Evolutionary conservation across 768 basidiomycete genomes (phyloP), one percentile per base, ranked within the genome.

Genomic region (Trametes sanguinea): DNA sequence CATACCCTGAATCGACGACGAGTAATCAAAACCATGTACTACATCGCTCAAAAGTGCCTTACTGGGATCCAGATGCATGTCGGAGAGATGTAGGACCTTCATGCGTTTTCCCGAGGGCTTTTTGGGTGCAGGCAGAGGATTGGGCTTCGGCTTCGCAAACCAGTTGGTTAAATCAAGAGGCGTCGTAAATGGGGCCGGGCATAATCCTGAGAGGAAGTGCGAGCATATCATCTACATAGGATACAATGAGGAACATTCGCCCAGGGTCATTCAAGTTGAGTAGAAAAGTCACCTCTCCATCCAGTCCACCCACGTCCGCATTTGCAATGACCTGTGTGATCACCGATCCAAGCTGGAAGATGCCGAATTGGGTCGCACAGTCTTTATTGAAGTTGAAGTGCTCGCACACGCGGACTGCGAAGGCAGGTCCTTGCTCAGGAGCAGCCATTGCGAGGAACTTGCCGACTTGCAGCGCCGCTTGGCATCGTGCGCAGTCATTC

Each of bases 101-200:
- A 90, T 75, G 40, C 84, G 78, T 67, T 88, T 73, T 11, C 89
- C 89, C 46, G 84, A 88, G 14, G 81, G 80, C 69, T 79, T 77
- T 71, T 80, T 87, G 0, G 79, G 78, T 8, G 76, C 62, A n/a
- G 87, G 88, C 11, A 86, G 79, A 4, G 85, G 85, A 32, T 81
- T 79, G 1, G 90, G 90, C 70, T 92, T 92, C 2, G 89, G 87
- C 72, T 89, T 92, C 32, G 82, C 77, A 73, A 92, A 92, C 86
- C 89, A 92, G 11, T 75, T 75, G 1, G 82, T 85, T 37, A 86
- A 68, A 68, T 92, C 81, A 65, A 92, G 77, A 3, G 86, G 78
- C 6, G 84, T 73, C 1, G 88, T 81, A 0, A 82, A 77, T 8
- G 87, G 85, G 17, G 79, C 74, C 4, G 86, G 75, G 68, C 89